Evolutionary conservation across 73 alveolate genomes (phyloP), one percentile per base, ranked within the genome.

Genomic region (Loxodes magnus): DNA sequence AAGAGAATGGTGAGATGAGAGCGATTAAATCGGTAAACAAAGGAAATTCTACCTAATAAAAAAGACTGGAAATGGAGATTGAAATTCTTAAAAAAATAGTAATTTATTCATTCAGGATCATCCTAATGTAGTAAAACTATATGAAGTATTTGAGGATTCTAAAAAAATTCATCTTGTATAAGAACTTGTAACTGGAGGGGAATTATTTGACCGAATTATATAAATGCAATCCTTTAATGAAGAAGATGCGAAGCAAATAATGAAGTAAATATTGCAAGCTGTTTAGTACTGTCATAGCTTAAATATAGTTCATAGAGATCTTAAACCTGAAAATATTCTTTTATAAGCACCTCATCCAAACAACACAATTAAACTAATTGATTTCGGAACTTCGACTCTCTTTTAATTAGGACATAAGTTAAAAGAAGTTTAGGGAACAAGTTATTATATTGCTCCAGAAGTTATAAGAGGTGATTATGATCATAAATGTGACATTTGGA

Each of bases 391-490:
- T 17, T 7, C 59, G 10, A 23, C 14, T 17, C 7, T n/a, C 1
- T 30, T 39, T 19, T 17, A 39, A 9, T 15, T 30, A 0, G 53
- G 53, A 15, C 22, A n/a, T 17, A 39, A n/a, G 21, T 12, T 46
- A 23, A 16, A 16, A 10, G 15, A 9, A 3, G 26, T 9, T n/a
- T 10, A 7, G 22, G 53, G 39, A 10, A 21, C 59, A 0, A 16
- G n/a, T 46, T 17, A 46, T 10, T 46, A 46, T 46, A 46, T 46
- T 14, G 59, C 59, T 25, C 59, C 59, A 21, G 59, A 46, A 23
- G 50, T 46, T 0, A 10, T 46, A 5, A 19, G 17, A 7, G 17
- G 39, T 17, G n/a, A 7, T 5, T 24, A 16, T 16, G 39, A 16
- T 25, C 27, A 21, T 9, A 22, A 22, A 25, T 21, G 59, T 2